These are phyloP conservation scores for Theileria orientalis DNA, from an alignment of 169 alveolate genomes.

Conservation along the genomic window DNA sequence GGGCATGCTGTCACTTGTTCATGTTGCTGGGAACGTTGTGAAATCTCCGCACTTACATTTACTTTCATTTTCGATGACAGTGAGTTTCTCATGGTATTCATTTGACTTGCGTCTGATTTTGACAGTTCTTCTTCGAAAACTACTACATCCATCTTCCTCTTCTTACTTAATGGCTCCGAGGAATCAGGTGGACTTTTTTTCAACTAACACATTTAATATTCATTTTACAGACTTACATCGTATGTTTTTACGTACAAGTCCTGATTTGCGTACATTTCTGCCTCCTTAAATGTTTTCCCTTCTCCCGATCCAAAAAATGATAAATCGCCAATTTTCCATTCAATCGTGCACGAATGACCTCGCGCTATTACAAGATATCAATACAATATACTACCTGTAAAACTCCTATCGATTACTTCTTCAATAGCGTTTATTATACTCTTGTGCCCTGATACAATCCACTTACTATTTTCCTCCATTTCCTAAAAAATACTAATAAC, in stretches of 20 bases:
- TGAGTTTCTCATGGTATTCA: conserved; percentile 21
- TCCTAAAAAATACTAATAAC: conserved; percentile 18
- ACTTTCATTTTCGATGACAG: conserved; percentile 32
- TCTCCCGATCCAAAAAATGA: conserved; percentile 33
- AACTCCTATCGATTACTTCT: conserved; percentile 7
- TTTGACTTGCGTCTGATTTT: conserved; percentile 45
- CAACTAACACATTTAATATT: no score
- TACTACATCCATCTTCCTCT: no score
- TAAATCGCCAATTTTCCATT: conserved; percentile 26
- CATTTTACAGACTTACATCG: conserved; percentile 9
- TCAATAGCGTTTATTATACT: conserved; percentile 19
- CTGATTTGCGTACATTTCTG: conserved; percentile 57
- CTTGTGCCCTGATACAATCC: conserved; percentile 55
- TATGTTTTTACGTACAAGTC: conserved; percentile 31
- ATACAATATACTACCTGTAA: conserved; percentile 4
- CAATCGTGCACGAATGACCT: conserved; percentile 27
- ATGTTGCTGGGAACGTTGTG: conserved; percentile 14
- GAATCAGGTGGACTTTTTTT: no score
- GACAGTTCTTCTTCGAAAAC: conserved; percentile 27
- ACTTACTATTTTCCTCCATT: conserved; percentile 40
- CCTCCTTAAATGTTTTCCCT: conserved; percentile 26
- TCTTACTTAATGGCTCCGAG: no score
- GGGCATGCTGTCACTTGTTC: not conserved
- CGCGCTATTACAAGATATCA: not conserved
- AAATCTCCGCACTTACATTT: not conserved